Conservation (phyloP, 2,329 filamentous ascomycete species). For the Stylonectria norvegica region DNA sequence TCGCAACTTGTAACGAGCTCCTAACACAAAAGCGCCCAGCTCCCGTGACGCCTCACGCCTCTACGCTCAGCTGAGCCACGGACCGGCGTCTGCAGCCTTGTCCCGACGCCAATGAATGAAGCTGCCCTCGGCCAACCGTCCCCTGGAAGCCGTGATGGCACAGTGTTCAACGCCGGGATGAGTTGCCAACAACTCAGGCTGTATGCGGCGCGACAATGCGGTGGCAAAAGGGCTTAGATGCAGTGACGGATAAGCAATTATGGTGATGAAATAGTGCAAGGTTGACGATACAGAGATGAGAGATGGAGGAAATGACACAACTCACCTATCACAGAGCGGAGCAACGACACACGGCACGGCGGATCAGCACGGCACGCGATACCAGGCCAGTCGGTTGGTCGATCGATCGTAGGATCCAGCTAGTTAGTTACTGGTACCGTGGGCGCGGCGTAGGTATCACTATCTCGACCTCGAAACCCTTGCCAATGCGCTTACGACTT, state of each 20-base stretch:
- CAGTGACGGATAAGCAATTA: neutral
- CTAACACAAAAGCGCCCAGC: too few species aligned
- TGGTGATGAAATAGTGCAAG: neutral
- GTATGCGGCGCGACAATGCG: neutral
- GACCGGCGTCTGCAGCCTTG: slow-evolving; percentile 6
- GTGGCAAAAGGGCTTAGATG: neutral
- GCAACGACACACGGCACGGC: neutral
- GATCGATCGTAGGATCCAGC: neutral
- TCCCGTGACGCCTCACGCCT: too few species aligned
- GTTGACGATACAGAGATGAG: slow-evolving; percentile 9
- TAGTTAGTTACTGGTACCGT: slow-evolving; percentile 1
- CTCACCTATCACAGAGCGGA: slow-evolving; percentile 21
- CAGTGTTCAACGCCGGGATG: neutral
- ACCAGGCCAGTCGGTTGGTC: neutral
- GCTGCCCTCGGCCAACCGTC: neutral
- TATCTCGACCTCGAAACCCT: neutral
- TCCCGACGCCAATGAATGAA: slow-evolving; percentile 9
- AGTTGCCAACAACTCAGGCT: neutral
- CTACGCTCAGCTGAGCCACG: slow-evolving; percentile 11
- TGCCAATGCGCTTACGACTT: neutral
- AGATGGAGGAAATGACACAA: slow-evolving; percentile 12
- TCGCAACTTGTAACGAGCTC: too few species aligned
- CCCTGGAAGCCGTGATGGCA: neutral
- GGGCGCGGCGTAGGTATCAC: too few species aligned
- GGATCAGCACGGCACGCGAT: neutral